Percentiles rank a stretch among this genome's conserved stretches.
These are phyloP conservation scores for Neofusicoccum umdonicola DNA, from an alignment of 2,329 filamentous ascomycete genomes.

Conservation along the genomic window DNA sequence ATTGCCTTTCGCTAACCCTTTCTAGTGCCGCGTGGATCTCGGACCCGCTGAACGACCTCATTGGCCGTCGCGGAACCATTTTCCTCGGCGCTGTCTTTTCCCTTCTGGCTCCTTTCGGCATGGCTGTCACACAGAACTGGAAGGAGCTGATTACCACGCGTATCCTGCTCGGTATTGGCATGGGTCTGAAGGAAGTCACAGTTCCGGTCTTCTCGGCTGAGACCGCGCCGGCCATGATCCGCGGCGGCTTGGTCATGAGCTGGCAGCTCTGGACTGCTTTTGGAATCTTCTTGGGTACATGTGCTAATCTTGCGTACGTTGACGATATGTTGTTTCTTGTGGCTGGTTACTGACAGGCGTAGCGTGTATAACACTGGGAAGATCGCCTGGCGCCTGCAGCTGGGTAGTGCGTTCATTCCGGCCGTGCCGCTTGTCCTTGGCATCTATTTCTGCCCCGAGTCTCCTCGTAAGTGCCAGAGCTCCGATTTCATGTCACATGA, in stretches of 20 bases:
- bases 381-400: conserved; percentile 40
- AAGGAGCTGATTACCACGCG: conserved; percentile 67
- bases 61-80: conserved; percentile 73
- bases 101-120: conserved; percentile 46
- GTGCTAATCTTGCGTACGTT: conserved; percentile 35
- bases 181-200: conserved; percentile 72
- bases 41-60: conserved; percentile 66
- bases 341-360: too few species aligned
- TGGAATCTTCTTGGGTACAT: conserved; percentile 46
- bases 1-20: neutral
- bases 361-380: conserved; percentile 33
- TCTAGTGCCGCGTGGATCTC: conserved; percentile 66
- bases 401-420: conserved; percentile 41
- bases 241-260: conserved; percentile 30
- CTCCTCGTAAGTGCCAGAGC: neutral
- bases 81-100: conserved; percentile 72
- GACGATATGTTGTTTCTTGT: too few species aligned
- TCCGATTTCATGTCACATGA: too few species aligned
- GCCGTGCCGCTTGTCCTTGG: conserved; percentile 36
- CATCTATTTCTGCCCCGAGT: conserved; percentile 35
- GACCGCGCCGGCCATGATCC: conserved; percentile 53
- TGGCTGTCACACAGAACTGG: conserved; percentile 69
- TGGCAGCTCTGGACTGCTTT: conserved; percentile 47
- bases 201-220: conserved; percentile 77
- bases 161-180: conserved; percentile 72